These are phyloP conservation scores for Ascochyta clinopodiicola DNA, from an alignment of 2,329 filamentous ascomycete species.

Conservation along the genomic window DNA sequence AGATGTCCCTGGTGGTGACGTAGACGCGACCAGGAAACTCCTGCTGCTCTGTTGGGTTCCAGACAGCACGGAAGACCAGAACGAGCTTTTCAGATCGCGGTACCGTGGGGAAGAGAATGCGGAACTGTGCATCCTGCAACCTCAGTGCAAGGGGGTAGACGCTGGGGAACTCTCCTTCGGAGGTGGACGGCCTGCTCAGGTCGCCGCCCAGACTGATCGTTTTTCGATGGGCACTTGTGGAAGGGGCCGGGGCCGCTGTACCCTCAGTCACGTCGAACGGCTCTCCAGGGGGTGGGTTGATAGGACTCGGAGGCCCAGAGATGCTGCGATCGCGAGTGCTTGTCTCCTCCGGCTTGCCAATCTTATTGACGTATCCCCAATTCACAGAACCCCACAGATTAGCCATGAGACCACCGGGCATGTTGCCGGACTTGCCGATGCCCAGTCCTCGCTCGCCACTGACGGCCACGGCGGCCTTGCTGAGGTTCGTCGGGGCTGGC, in stretches of 20 bases:
- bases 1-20: constrained; percentile 84
- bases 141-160: constrained; percentile 83
- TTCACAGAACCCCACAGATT: constrained; percentile 93
- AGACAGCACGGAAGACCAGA: constrained; percentile 90
- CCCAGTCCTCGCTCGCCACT: constrained; percentile 76
- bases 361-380: constrained; percentile 73
- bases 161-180: constrained; percentile 63
- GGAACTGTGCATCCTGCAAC: constrained; percentile 91
- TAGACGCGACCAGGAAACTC: constrained; percentile 87
- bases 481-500: constrained; percentile 83
- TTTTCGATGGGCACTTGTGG: constrained; percentile 57
- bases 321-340: constrained; percentile 34
- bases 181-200: constrained; percentile 22
- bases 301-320: constrained; percentile 46
- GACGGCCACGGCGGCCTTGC: constrained; percentile 81
- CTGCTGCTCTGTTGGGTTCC: constrained; percentile 77
- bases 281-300: constrained; percentile 29
- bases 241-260: constrained; percentile 14
- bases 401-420: constrained; percentile 86
- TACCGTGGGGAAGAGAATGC: constrained; percentile 85
- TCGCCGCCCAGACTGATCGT: constrained; percentile 61
- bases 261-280: constrained; percentile 23
- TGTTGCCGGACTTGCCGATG: constrained; percentile 66
- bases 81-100: constrained; percentile 80
- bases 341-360: constrained; percentile 62